Evolutionary conservation across 208 protist genomes (phyloP).

Genomic region (Crithidia thermophila): DNA sequence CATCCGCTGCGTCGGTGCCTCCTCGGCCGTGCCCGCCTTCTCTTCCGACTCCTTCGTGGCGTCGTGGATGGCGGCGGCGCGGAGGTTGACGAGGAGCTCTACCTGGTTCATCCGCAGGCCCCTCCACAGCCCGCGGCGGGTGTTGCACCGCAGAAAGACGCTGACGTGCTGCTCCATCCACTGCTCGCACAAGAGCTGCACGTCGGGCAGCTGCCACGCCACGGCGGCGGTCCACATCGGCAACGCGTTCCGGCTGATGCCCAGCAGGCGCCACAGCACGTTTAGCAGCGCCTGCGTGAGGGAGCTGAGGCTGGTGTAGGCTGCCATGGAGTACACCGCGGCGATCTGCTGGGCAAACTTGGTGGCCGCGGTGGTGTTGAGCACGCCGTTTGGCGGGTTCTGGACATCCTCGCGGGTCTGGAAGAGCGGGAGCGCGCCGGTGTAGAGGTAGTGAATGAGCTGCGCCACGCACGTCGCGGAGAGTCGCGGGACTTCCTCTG

Average conservation of each 20-base stretch:
- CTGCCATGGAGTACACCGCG: constrained; percentile 19
- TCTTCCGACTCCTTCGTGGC: no score
- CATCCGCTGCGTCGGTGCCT: not conserved
- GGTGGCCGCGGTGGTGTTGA: not conserved
- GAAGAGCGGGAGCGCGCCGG: constrained; percentile 25
- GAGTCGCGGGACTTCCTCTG: not conserved
- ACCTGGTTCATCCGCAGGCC: constrained; percentile 20
- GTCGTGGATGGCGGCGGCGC: not conserved
- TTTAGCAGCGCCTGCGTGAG: constrained; percentile 28
- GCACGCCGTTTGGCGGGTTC: not conserved
- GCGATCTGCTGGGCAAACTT: constrained; percentile 22
- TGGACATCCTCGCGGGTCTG: constrained; percentile 5
- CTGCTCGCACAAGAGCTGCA: constrained; percentile 27
- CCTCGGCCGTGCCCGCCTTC: not conserved
- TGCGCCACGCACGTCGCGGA: constrained; percentile 14
- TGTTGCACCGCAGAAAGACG: constrained; percentile 12
- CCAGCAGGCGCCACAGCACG: constrained; percentile 23
- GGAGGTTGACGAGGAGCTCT: constrained; percentile 19
- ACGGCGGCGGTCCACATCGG: constrained; percentile 23
- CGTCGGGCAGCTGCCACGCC: constrained; percentile 19
- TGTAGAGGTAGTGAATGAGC: constrained; percentile 30
- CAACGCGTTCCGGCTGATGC: constrained; percentile 4
- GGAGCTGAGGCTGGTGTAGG: constrained; percentile 21
- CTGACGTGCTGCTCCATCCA: constrained; percentile 25
- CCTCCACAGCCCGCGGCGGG: constrained; percentile 18